These are phyloP conservation scores for Sugiyamaella boreocaroliniensis DNA, from an alignment of 805 yeast species.

Conservation along the genomic window DNA sequence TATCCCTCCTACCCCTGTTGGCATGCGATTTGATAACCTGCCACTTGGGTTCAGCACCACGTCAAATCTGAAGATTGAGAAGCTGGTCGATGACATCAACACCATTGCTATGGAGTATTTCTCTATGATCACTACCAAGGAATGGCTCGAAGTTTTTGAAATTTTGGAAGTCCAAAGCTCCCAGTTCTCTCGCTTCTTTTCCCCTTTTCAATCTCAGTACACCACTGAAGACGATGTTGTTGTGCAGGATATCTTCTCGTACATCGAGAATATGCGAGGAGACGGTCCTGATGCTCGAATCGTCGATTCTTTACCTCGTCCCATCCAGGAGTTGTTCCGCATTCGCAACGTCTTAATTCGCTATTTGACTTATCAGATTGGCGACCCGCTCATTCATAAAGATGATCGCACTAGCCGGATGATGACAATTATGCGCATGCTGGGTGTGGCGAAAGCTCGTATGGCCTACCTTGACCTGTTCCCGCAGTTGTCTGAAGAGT, in stretches of 20 bases:
- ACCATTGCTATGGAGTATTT: slow-evolving; percentile 52
- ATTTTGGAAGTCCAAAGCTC: slow-evolving; percentile 63
- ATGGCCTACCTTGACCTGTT: slow-evolving; percentile 54
- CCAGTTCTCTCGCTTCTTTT: slow-evolving; percentile 52
- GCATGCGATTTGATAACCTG: slow-evolving; percentile 16
- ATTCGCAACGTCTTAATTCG: slow-evolving; percentile 61
- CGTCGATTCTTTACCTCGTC: slow-evolving; percentile 53
- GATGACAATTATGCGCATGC: slow-evolving; percentile 57
- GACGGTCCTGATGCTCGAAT: slow-evolving; percentile 37
- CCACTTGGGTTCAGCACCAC: slow-evolving; percentile 13
- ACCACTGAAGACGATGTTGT: slow-evolving; percentile 48
- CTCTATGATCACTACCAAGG: slow-evolving; percentile 50
- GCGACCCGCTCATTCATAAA: slow-evolving; percentile 51
- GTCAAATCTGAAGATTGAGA: slow-evolving; percentile 37
- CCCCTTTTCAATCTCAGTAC: slow-evolving; percentile 34
- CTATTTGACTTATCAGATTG: slow-evolving; percentile 57
- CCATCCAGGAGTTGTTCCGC: slow-evolving; percentile 58
- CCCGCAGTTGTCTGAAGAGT: slow-evolving; percentile 27
- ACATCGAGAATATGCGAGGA: slow-evolving; percentile 52
- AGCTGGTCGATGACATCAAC: slow-evolving; percentile 60
- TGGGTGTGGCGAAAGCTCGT: slow-evolving; percentile 58
- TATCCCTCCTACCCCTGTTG: slow-evolving; percentile 19
- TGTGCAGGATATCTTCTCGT: slow-evolving; percentile 62
- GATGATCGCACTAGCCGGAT: slow-evolving; percentile 62
- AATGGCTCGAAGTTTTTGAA: slow-evolving; percentile 76